Conservation (phyloP, 805 yeast genomes). For the Cyberlindnera petersonii region DNA sequence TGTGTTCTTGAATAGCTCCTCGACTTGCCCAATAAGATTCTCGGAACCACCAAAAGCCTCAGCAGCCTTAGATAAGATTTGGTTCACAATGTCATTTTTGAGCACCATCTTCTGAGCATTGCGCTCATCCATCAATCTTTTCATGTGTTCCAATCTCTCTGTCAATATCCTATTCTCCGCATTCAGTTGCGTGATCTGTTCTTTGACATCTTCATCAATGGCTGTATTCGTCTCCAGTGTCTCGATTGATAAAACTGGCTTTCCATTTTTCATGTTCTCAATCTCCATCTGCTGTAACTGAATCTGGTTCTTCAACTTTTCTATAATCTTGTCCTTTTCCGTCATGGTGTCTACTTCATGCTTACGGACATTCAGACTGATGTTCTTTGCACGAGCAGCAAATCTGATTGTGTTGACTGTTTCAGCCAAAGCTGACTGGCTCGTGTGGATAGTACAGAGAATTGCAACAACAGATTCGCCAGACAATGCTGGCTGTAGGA, state of each 20-base stretch:
- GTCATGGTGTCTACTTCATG: conserved; percentile 36
- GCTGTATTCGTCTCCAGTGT: conserved; percentile 6
- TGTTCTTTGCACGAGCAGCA: conserved; percentile 90
- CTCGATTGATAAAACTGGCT: conserved; percentile 4
- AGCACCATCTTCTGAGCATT: conserved; percentile 50
- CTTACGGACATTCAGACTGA: conserved; percentile 62
- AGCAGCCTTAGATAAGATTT: conserved; percentile 39
- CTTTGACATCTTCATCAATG: conserved; percentile 21
- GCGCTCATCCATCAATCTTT: conserved; percentile 59
- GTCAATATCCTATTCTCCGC: conserved; percentile 64
- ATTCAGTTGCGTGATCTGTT: conserved; percentile 40
- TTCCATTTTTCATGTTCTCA: conserved; percentile 31
- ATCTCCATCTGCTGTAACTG: conserved; percentile 58
- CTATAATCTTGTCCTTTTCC: conserved; percentile 50
- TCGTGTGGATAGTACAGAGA: conserved; percentile 79
- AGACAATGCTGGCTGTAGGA: conserved; percentile 86
- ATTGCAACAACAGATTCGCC: conserved; percentile 83
- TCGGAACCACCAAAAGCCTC: conserved; percentile 32
- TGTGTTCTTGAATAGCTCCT: conserved; percentile 46
- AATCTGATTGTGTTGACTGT: conserved; percentile 84
- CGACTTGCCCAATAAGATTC: conserved; percentile 37
- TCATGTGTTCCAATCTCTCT: conserved; percentile 67
- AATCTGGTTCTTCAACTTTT: conserved; percentile 54
- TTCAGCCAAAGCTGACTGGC: conserved; percentile 60
- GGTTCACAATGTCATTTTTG: conserved; percentile 58